Evolutionary conservation across 1,284 basidiomycete species (phyloP).

Genomic region (Agroathelia rolfsii): DNA sequence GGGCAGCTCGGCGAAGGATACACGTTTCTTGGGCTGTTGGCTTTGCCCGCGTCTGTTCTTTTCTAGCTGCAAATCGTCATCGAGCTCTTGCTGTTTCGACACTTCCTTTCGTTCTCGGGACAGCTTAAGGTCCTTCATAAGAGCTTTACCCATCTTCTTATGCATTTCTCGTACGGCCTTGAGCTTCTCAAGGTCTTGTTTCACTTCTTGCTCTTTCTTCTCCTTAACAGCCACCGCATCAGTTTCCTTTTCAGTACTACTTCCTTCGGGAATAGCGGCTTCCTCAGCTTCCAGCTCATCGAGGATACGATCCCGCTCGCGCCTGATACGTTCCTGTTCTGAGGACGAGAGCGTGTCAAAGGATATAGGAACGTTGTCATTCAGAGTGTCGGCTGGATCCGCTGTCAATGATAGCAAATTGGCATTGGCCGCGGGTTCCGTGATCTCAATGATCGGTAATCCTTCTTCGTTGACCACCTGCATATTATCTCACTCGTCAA

Average conservation of each 20-base stretch:
- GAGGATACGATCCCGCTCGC: conserved; percentile 52
- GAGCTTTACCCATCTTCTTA: conserved; percentile 66
- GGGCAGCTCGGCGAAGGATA: conserved; percentile 48
- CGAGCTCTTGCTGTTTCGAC: conserved; percentile 20
- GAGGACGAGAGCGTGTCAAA: conserved; percentile 35
- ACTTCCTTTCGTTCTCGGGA: conserved; percentile 29
- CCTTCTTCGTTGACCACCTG: conserved; percentile 69
- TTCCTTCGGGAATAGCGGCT: too few species aligned
- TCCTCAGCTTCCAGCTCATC: conserved; percentile 68
- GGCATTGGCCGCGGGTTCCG: conserved; percentile 36
- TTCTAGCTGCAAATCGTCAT: conserved; percentile 14
- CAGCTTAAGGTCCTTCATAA: conserved; percentile 38
- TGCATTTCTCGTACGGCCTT: conserved; percentile 52
- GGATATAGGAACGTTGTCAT: conserved; percentile 37
- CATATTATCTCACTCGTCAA: conserved; percentile 13
- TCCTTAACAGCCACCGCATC: conserved; percentile 31
- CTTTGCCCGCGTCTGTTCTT: conserved; percentile 12
- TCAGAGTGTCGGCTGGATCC: conserved; percentile 15
- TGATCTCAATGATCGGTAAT: conserved; percentile 67
- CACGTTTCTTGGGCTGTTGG: conserved; percentile 44
- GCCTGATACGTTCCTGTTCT: conserved; percentile 38
- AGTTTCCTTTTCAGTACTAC: conserved; percentile 26
- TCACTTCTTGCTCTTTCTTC: conserved; percentile 40
- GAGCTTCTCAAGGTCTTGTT: conserved; percentile 40
- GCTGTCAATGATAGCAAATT: conserved; percentile 11